Percentiles rank a stretch among this genome's conserved stretches.
Conservation (phyloP, 805 yeast genomes). For the Metahyphopichia silvanorum region DNA sequence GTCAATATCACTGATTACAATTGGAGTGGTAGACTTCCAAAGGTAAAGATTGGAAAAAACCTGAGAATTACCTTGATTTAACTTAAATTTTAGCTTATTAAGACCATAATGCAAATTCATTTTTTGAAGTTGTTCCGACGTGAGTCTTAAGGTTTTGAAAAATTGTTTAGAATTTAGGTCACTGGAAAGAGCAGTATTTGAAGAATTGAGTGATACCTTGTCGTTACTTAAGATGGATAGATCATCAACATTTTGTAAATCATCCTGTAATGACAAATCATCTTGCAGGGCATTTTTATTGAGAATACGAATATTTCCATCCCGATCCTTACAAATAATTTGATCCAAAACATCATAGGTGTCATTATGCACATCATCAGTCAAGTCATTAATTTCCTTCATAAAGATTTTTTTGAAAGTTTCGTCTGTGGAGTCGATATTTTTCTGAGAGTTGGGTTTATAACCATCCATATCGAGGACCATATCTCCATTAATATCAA, state of each 20-base stretch:
- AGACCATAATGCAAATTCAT: constrained; percentile 75
- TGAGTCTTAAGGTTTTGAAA: constrained; percentile 84
- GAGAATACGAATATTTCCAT: constrained; percentile 64
- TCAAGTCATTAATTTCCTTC: constrained; percentile 56
- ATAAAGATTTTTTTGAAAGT: constrained; percentile 66
- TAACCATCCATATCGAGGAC: constrained; percentile 94
- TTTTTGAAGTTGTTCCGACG: constrained; percentile 81
- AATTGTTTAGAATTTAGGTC: constrained; percentile 33
- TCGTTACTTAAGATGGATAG: constrained; percentile 35
- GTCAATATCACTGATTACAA: constrained; percentile 95
- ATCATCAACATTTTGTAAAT: constrained; percentile 7
- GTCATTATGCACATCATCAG: constrained; percentile 7
- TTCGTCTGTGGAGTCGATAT: constrained; percentile 72
- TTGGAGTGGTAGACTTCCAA: constrained; percentile 83
- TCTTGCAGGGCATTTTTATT: constrained; percentile 39
- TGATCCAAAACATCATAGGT: constrained; percentile 22
- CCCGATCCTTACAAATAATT: constrained; percentile 49
- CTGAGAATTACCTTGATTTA: constrained; percentile 78
- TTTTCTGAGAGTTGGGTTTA: constrained; percentile 73
- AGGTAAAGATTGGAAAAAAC: constrained; percentile 70
- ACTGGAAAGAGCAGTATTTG: constrained; percentile 8
- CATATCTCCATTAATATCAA: constrained; percentile 87
- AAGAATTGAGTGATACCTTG: constrained; percentile 19
- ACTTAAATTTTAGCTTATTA: constrained; percentile 74
- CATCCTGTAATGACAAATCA: constrained; percentile 52